These are phyloP conservation scores for Nannochloropsis salina DNA, from an alignment of 108 stramenopile genomes.

Conservation along the genomic window DNA sequence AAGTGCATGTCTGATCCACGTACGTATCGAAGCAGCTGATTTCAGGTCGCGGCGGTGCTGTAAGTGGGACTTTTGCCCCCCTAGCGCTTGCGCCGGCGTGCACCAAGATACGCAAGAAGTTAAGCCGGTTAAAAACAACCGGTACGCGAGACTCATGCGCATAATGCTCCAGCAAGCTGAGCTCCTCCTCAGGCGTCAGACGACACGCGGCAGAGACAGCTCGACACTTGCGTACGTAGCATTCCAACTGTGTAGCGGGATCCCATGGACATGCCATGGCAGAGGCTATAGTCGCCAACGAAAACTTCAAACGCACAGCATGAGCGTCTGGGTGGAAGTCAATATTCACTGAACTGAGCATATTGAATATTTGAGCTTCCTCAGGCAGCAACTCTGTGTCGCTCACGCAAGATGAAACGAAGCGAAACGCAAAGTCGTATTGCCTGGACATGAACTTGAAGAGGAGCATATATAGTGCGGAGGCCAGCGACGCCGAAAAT, in stretches of 20 bases:
- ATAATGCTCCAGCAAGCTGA: conserved; percentile 35
- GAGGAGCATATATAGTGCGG: conserved; percentile 92
- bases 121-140: not conserved
- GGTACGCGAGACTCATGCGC: conserved; percentile 35
- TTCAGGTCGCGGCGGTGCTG: not conserved
- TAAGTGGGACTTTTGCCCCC: not conserved
- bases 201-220: conserved; percentile 52
- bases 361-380: conserved; percentile 65
- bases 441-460: conserved; percentile 92
- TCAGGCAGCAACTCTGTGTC: conserved; percentile 78
- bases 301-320: conserved; percentile 56
- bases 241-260: conserved; percentile 45
- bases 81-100: not conserved
- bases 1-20: not conserved
- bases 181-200: conserved; percentile 56
- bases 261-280: conserved; percentile 47
- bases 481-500: conserved; percentile 83
- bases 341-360: conserved; percentile 54
- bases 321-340: conserved; percentile 91
- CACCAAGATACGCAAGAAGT: not conserved
- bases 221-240: conserved; percentile 46
- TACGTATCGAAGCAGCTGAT: conserved; percentile 5
- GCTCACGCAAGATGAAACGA: conserved; percentile 93
- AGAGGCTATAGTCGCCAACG: conserved; percentile 28
- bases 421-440: conserved; percentile 62